These are phyloP conservation scores for Cercospora nicotianae DNA, from an alignment of 2,329 filamentous ascomycete species.

Conservation along the genomic window DNA sequence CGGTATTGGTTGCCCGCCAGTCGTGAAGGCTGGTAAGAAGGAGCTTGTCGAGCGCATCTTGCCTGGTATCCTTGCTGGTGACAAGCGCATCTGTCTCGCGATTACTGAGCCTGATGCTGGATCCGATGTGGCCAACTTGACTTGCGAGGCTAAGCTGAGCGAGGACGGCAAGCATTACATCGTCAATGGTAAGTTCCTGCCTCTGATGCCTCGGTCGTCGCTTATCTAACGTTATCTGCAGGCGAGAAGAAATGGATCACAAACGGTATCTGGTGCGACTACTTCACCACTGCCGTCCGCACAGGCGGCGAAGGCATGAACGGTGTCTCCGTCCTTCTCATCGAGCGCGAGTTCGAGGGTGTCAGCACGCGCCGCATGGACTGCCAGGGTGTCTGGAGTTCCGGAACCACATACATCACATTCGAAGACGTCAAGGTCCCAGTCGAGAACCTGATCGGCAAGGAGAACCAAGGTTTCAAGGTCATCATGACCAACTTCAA, in stretches of 20 bases:
- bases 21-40: conserved; percentile 90
- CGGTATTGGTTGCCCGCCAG: conserved; percentile 87
- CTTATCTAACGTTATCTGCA: background rate
- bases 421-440: conserved; percentile 99
- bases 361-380: conserved; percentile 95
- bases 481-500: conserved; percentile 99
- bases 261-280: conserved; percentile 69
- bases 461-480: conserved; percentile 97
- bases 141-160: conserved; percentile 89
- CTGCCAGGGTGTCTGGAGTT: conserved; percentile 95
- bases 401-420: conserved; percentile 93
- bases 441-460: conserved; percentile 97
- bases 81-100: conserved; percentile 96
- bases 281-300: conserved; percentile 95
- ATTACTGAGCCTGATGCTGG: conserved; percentile 96
- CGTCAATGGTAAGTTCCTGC: conserved; percentile 68
- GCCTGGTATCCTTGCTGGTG: conserved; percentile 81
- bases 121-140: conserved; percentile 91
- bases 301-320: conserved; percentile 83
- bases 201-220: background rate
- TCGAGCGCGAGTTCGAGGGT: conserved; percentile 80
- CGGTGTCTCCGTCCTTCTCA: conserved; percentile 84
- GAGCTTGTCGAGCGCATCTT: conserved; percentile 81
- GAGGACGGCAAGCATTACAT: conserved; percentile 99
- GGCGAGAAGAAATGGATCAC: conserved; percentile 26